phyloP scores from a whole-genome alignment of 306 rosid genomes.

The Cucurbita pepo region DNA sequence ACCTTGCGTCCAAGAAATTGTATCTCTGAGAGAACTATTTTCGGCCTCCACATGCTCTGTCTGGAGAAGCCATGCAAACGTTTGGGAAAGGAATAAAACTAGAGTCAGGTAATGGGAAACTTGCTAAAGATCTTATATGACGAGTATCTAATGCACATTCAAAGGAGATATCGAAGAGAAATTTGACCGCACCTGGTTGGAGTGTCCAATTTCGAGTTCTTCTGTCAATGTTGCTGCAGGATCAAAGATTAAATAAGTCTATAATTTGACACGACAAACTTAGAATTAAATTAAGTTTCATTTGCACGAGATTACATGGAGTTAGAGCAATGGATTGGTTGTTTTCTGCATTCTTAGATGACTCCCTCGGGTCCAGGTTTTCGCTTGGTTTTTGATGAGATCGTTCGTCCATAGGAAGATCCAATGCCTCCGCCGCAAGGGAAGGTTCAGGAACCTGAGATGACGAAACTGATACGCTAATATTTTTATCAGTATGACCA shows the following conservation, averaged over 20 bases:
- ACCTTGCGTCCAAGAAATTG: slow-evolving; percentile 9
- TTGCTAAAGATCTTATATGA: not conserved
- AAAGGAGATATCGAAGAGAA: slow-evolving; percentile 3
- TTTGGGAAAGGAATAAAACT: not conserved
- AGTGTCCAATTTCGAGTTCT: slow-evolving; percentile 9
- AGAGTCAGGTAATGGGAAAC: not conserved
- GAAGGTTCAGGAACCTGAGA: slow-evolving; percentile 10
- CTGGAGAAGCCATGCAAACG: slow-evolving; percentile 7
- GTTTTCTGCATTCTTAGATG: slow-evolving; percentile 5
- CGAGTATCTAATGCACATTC: not conserved
- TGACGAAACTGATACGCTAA: slow-evolving; percentile 7
- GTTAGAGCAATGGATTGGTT: slow-evolving; percentile 7
- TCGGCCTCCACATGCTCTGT: slow-evolving; percentile 23
- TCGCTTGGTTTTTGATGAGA: slow-evolving; percentile 9
- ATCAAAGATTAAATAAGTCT: not conserved
- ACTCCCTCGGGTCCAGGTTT: slow-evolving; percentile 6
- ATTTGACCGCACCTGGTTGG: slow-evolving; percentile 35
- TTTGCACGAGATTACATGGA: slow-evolving; percentile 5
- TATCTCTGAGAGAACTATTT: slow-evolving; percentile 14
- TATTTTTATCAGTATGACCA: slow-evolving; percentile 14
- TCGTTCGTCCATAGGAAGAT: slow-evolving; percentile 17
- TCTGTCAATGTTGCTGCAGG: slow-evolving; percentile 26
- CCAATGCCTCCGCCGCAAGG: slow-evolving; percentile 11
- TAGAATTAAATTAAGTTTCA: not conserved
- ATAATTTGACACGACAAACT: not conserved